Evolutionary conservation across 306 rosid genomes (phyloP), one percentile per base, ranked within the genome.

Genomic region (Hippophae rhamnoides): DNA sequence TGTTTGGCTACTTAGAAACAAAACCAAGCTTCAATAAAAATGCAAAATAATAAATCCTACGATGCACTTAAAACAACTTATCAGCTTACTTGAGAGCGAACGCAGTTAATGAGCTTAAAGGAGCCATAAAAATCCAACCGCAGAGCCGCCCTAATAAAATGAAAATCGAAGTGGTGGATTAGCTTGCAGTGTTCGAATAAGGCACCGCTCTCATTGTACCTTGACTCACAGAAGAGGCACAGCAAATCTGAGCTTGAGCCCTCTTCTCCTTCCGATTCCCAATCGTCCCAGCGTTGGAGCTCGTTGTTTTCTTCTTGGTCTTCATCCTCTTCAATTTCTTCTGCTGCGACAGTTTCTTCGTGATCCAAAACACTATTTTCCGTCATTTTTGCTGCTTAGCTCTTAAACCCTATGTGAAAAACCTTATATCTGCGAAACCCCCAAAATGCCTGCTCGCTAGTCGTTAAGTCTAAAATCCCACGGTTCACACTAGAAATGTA

Each of bases 191-290:
- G 99, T 3, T 72, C 75, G 62, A 85, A 85, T 47, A 92, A 60
- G 6, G 81, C 57, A 13, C 49, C 62, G 70, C 76, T 78, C 10
- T 72, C 71, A 54, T 10, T 50, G 69, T 42, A 82, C 18, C 13
- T 66, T 53, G 74, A 80, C 51, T 85, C 84, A 31, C 99, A 92
- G 86, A 92, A 88, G 8, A 92, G 67, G 62, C 99, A 92, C 27
- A 69, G 57, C 10, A 77, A 73, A 56, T 66, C 76, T 2, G 69
- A 65, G 58, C 78, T 72, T 41, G 68, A 85, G 3, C 50, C 77
- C 27, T 42, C 76, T 27, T 67, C 76, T 44, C 60, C 81, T 23
- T 77, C 82, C 18, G 70, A 86, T 51, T 83, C 74, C 97, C 90
- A 89, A 41, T 81, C 86, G 45, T 71, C 83, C 88, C 88, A 86